Evolutionary conservation across 2,329 filamentous ascomycete genomes (phyloP).

Genomic region (Colletotrichum kahawae): DNA sequence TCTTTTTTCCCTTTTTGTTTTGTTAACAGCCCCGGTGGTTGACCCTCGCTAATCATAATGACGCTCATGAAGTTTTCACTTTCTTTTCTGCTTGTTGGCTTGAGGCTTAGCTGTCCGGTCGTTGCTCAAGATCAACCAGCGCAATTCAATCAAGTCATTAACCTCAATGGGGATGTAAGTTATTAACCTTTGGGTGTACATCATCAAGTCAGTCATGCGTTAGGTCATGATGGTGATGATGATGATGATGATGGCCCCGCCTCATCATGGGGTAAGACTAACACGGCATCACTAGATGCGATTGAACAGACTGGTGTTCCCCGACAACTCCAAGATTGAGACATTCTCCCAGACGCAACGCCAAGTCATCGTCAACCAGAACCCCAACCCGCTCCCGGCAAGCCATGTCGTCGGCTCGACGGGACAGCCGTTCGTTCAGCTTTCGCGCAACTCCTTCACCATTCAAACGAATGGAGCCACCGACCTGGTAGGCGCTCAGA

Average conservation of each 20-base stretch:
- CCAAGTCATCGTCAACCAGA: slow-evolving; percentile 27
- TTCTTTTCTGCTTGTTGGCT: slow-evolving; percentile 16
- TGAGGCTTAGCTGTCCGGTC: slow-evolving; percentile 16
- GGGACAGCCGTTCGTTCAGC: slow-evolving; percentile 26
- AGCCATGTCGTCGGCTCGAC: slow-evolving; percentile 26
- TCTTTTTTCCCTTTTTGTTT: background rate
- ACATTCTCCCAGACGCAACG: slow-evolving; percentile 26
- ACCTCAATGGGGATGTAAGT: slow-evolving; percentile 27
- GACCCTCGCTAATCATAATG: slow-evolving; percentile 26
- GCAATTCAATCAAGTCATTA: slow-evolving; percentile 27
- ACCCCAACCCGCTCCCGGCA: slow-evolving; percentile 24
- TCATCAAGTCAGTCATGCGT: background rate
- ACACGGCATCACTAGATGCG: slow-evolving; percentile 19
- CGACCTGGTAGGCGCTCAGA: slow-evolving; percentile 25
- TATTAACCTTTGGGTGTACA: background rate
- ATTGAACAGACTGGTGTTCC: slow-evolving; percentile 23
- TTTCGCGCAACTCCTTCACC: slow-evolving; percentile 25
- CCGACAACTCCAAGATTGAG: slow-evolving; percentile 27
- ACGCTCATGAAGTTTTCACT: slow-evolving; percentile 19
- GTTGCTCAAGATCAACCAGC: slow-evolving; percentile 19
- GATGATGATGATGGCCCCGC: background rate
- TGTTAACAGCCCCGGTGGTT: slow-evolving; percentile 18
- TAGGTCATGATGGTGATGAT: background rate
- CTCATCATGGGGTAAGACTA: background rate
- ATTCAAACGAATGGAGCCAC: slow-evolving; percentile 26